Base-by-base conservation (phyloP, 2,329 filamentous ascomycete species). In the Colletotrichum tamarilloi region DNA sequence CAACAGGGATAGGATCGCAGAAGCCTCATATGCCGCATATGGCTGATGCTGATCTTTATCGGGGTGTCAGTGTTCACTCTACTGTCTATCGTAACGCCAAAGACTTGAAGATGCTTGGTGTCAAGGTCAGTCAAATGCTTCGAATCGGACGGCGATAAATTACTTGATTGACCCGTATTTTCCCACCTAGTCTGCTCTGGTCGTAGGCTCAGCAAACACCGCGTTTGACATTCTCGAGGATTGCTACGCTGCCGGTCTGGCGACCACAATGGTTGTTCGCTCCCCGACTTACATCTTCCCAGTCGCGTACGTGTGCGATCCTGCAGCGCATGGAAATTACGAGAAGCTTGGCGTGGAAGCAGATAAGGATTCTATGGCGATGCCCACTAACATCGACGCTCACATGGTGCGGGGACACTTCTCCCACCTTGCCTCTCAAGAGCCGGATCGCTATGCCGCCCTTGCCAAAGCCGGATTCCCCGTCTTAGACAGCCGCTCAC, bases 151-250 rank as follows among this genome's bases (percentile, higher is more conserved):
- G 7, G 9, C 2, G 42, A 3, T 46, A 19, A 1, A 19, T 7
- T 19, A 9, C 8, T 1, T 19, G 16, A 46, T 46, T 46, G 19
- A 46, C 3, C 6, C 19, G 0, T 16, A 9, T 8, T 7, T 1
- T 19, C n/a, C 0, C 4, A 46, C 4, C 6, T 24, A 75, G 79
- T 77, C 80, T 2, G 81, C 80, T 14, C 60, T 80, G 11, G 76
- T 84, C 14, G 76, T 83, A 49, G 84, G 83, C 32, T 82, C 83
- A 6, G 82, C 82, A 24, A 85, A 85, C 72, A 83, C 81, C 1
- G 83, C 81, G 5, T 85, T 86, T 62, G 83, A 85, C 75, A 75
- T 84, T 3, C 75, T 82, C 26, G 77, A 80, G 22, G 81, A 84
- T 68, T 83, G 80, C 68, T 70, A 79, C 62, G 55, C 66, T 2